Base-by-base conservation (phyloP, 306 rosid genomes). In the Pueraria montana region DNA sequence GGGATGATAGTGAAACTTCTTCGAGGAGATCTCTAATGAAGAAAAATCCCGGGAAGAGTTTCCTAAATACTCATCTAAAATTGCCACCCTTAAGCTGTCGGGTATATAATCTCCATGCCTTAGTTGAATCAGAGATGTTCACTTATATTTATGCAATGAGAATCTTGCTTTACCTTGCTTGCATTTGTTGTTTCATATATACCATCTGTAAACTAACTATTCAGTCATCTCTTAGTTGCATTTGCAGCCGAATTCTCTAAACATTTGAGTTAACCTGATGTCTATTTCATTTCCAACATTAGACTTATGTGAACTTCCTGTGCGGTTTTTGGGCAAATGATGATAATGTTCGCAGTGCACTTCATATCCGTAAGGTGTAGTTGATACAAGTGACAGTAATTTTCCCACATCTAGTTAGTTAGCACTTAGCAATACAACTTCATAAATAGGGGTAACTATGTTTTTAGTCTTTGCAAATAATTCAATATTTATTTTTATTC, bases 301-400 rank as follows among this genome's bases (percentile, higher is more conserved):
- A 89, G 92, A 72, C 1, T 79, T 76, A 85, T 58, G 77, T 14
- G 8, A 63, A 64, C 49, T 49, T 85, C 61, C 92, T 91, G 5
- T 75, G 83, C 34, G 42, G 8, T 8, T 67, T 79, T 27, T 92
- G 98, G 97, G 88, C 90, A 12, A 91, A 94, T 42, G 80, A 90
- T 55, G 83, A 77, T n/a, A 12, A 8, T 38, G 98, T 94, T 78
- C 91, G 85, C 59, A 81, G 59, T 45, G 94, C 91, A 27, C 85
- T 94, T 17, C 87, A 82, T 34, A 36, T 87, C 32, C 87, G 36
- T 5, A 45, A 92, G 96, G 97, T 91, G n/a, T n/a, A n/a, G n/a
- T n/a, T n/a, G n/a, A n/a, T n/a, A n/a, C n/a, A n/a, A n/a, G n/a
- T 10, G 8, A 21, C 30, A 6, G 8, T 38, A 53, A 14, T 36